phyloP scores from a whole-genome alignment of 352 stramenopile species.

The Globisporangium nagaii region DNA sequence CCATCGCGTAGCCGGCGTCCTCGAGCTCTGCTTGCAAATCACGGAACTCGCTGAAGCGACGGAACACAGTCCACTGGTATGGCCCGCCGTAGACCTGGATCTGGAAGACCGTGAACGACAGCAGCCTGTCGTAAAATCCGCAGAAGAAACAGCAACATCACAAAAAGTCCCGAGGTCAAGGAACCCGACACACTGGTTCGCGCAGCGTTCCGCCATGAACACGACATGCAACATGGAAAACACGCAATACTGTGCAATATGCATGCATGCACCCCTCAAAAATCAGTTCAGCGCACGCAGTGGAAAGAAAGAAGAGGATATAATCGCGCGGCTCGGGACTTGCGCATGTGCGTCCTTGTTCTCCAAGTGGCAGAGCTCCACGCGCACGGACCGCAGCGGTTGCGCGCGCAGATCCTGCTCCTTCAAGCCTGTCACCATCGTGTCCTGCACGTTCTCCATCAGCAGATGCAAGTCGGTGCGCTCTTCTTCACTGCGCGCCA shows the following conservation, averaged over 20 bases:
- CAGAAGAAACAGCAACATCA: conserved; percentile 6
- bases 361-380: conserved; percentile 81
- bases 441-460: conserved; percentile 81
- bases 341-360: conserved; percentile 85
- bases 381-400: conserved; percentile 69
- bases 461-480: conserved; percentile 66
- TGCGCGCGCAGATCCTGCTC: conserved; percentile 66
- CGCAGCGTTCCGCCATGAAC: conserved; percentile 2
- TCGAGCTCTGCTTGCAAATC: conserved; percentile 46
- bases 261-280: not conserved
- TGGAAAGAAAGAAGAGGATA: conserved; percentile 17
- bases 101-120: conserved; percentile 83
- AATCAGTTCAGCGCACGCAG: not conserved
- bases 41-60: conserved; percentile 82
- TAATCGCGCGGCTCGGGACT: conserved; percentile 57
- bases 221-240: too few relatives aligned
- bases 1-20: conserved; percentile 34
- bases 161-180: conserved; percentile 8
- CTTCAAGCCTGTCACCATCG: conserved; percentile 66
- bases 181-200: conserved; percentile 1
- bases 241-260: too few relatives aligned
- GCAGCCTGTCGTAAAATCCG: conserved; percentile 38
- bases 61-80: conserved; percentile 84
- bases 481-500: conserved; percentile 50
- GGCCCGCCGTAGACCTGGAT: conserved; percentile 78